These are phyloP conservation scores for Scheffersomyces stipitis DNA, from an alignment of 805 yeast species.

Conservation along the genomic window DNA sequence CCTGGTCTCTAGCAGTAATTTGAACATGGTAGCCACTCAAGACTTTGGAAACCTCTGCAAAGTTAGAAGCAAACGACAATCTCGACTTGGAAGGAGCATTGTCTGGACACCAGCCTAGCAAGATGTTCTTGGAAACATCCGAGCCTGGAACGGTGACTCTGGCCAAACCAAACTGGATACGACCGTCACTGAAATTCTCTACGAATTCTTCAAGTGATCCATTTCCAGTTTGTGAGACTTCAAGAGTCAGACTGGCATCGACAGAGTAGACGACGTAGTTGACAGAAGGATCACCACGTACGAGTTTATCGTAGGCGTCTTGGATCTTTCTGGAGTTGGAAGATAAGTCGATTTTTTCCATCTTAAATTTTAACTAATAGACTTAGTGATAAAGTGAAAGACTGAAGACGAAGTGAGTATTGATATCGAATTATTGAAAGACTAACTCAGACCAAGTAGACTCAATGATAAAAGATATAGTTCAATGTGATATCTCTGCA, in stretches of 20 bases:
- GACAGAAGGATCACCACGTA: conserved; percentile 67
- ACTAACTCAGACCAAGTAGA: no score
- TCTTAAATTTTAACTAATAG: no score
- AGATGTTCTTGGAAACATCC: conserved; percentile 77
- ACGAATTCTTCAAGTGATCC: conserved; percentile 78
- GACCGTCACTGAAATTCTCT: conserved; percentile 78
- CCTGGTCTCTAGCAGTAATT: conserved; percentile 91
- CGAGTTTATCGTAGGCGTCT: conserved; percentile 72
- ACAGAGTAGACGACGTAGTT: conserved; percentile 84
- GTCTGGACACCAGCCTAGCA: conserved; percentile 97
- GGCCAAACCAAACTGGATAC: conserved; percentile 86
- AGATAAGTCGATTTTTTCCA: conserved; percentile 61
- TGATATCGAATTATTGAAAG: no score
- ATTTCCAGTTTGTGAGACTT: conserved; percentile 51
- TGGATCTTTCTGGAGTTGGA: conserved; percentile 76
- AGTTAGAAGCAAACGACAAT: conserved; percentile 73
- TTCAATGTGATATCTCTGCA: no score
- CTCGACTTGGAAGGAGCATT: conserved; percentile 80
- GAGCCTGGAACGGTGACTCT: conserved; percentile 90
- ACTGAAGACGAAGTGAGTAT: no score
- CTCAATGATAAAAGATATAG: no score
- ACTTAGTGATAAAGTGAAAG: no score
- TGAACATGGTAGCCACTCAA: conserved; percentile 90
- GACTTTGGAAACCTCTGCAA: conserved; percentile 69
- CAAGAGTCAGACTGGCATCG: conserved; percentile 50